Percentiles rank a stretch among this genome's conserved stretches.
These are phyloP conservation scores for Dionaea muscipula DNA, from an alignment of 179 eudicot genomes.

Conservation along the genomic window DNA sequence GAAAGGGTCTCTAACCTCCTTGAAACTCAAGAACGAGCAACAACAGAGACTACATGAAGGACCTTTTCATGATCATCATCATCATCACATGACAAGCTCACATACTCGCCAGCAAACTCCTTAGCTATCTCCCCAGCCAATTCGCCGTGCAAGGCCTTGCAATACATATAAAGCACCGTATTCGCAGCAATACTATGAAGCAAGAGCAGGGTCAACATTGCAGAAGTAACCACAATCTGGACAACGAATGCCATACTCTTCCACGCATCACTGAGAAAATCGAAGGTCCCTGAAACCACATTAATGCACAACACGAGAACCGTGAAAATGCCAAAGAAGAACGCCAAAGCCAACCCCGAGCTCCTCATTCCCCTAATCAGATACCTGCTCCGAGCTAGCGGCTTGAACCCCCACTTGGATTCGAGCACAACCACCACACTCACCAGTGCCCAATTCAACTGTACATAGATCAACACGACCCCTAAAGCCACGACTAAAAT, in stretches of 20 bases:
- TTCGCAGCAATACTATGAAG: constrained; percentile 30
- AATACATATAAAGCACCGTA: constrained; percentile 57
- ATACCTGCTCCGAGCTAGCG: constrained; percentile 38
- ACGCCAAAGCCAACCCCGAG: constrained; percentile 28
- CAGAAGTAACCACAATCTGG: constrained; percentile 28
- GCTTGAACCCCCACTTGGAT: constrained; percentile 50
- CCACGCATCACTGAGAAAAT: constrained; percentile 24
- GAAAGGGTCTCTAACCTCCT: constrained; percentile 12
- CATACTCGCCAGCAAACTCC: constrained; percentile 60
- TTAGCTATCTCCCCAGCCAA: constrained; percentile 59
- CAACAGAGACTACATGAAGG: constrained; percentile 29
- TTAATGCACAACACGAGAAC: constrained; percentile 13
- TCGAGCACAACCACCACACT: constrained; percentile 50
- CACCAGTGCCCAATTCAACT: constrained; percentile 39
- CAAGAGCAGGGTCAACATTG: constrained; percentile 33
- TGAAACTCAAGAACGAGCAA: constrained; percentile 6
- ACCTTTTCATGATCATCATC: constrained; percentile 13
- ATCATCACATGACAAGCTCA: constrained; percentile 15
- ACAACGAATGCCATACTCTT: constrained; percentile 22
- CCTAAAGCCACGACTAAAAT: constrained; percentile 10
- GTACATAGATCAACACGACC: constrained; percentile 17
- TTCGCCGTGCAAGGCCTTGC: constrained; percentile 69
- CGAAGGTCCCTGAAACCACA: constrained; percentile 9
- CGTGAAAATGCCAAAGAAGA: constrained; percentile 20
- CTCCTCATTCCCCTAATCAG: constrained; percentile 46